Conservation (phyloP, 1,284 basidiomycete species). For the Leccinum olivaceoglutinosum region DNA sequence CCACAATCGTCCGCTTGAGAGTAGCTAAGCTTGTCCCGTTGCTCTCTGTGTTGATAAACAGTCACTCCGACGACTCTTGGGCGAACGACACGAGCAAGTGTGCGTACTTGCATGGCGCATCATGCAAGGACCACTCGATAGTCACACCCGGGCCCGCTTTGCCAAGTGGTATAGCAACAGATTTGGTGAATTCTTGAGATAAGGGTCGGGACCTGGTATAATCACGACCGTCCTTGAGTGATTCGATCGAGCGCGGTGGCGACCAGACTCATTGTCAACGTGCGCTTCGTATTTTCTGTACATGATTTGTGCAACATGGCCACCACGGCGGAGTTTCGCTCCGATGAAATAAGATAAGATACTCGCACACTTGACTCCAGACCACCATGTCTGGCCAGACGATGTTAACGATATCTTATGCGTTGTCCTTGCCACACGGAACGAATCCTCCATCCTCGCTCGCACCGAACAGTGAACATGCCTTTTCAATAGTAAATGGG, state of each 20-base stretch:
- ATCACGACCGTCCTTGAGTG: conserved; percentile 91
- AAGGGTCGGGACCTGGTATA: conserved; percentile 85
- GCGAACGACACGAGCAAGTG: no score
- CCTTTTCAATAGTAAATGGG: conserved; percentile 28
- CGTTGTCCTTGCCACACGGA: conserved; percentile 41
- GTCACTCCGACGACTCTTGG: no score
- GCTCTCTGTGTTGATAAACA: no score
- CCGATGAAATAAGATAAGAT: conserved; percentile 34
- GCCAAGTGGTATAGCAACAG: conserved; percentile 40
- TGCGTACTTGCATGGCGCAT: no score
- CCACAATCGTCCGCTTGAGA: no score
- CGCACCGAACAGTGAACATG: conserved; percentile 10
- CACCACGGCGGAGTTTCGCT: conserved; percentile 72
- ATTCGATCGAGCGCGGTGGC: conserved; percentile 74
- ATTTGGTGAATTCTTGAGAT: conserved; percentile 64
- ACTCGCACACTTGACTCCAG: background rate
- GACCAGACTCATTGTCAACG: conserved; percentile 81
- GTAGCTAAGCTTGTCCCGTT: no score
- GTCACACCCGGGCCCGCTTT: conserved; percentile 34
- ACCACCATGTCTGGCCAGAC: conserved; percentile 27
- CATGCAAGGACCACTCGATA: no score
- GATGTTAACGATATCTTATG: conserved; percentile 43
- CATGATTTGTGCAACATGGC: conserved; percentile 47
- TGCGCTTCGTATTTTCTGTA: conserved; percentile 91
- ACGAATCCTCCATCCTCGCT: conserved; percentile 19